Conservation (phyloP, 2,329 filamentous ascomycete species). For the Boeremia exigua region DNA sequence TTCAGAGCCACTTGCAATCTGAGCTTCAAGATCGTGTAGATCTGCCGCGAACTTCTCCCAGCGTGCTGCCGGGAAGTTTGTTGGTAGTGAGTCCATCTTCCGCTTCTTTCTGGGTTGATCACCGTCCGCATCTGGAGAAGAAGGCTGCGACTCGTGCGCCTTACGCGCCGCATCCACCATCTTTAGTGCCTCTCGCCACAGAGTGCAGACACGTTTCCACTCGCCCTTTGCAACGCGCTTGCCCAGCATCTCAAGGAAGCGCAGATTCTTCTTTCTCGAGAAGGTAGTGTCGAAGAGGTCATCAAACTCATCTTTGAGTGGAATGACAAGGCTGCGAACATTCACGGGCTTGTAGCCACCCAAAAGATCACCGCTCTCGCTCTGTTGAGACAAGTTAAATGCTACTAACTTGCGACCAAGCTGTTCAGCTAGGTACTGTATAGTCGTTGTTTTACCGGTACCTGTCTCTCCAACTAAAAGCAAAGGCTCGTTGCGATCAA, state of each 20-base stretch:
- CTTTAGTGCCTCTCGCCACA: slow-evolving; percentile 88
- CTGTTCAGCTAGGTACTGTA: slow-evolving; percentile 87
- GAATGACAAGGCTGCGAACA: slow-evolving; percentile 82
- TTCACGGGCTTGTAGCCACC: slow-evolving; percentile 98
- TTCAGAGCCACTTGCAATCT: slow-evolving; percentile 74
- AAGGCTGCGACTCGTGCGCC: slow-evolving; percentile 50
- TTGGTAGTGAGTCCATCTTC: slow-evolving; percentile 62
- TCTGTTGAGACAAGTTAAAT: slow-evolving; percentile 97
- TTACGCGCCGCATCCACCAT: slow-evolving; percentile 71
- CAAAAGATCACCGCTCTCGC: slow-evolving; percentile 92
- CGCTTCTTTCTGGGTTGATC: slow-evolving; percentile 77
- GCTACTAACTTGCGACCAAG: slow-evolving; percentile 87
- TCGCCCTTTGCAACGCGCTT: slow-evolving; percentile 82
- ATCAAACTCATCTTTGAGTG: slow-evolving; percentile 92
- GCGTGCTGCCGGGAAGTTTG: slow-evolving; percentile 64
- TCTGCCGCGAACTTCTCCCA: slow-evolving; percentile 83
- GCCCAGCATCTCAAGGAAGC: slow-evolving; percentile 77
- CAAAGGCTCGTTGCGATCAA: slow-evolving; percentile 85
- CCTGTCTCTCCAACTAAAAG: slow-evolving; percentile 98
- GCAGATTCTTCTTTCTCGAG: slow-evolving; percentile 81
- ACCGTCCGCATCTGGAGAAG: slow-evolving; percentile 50
- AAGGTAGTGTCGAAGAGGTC: slow-evolving; percentile 88
- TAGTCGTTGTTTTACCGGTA: slow-evolving; percentile 95
- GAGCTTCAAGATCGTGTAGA: slow-evolving; percentile 78
- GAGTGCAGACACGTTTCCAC: slow-evolving; percentile 83